Evolutionary conservation across 495 filamentous ascomycete species (phyloP), one percentile per base, ranked within the genome.

Genomic region (Aspergillus panamensis): DNA sequence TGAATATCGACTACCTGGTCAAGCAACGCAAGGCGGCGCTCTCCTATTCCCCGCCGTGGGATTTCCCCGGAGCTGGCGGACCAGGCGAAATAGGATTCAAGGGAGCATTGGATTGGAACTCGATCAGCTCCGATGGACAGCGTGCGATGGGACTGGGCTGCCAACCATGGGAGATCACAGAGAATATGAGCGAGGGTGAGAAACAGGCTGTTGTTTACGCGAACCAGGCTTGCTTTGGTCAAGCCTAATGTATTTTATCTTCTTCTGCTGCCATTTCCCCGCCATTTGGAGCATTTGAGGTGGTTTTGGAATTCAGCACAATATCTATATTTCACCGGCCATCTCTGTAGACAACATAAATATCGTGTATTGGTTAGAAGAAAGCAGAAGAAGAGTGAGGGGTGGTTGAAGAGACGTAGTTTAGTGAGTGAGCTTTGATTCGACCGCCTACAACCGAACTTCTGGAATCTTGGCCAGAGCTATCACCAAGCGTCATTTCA

Each of bases 1-100:
- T 76, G 52, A 96, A 91, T 69, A 82, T 85, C 0, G 66, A 79
- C 20, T 92, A 91, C 67, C 73, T 94, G 5, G 70, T 72, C 1
- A 80, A 84, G 17, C 91, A 95, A 68, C 80, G 85, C 25, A 77
- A 84, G 43, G 80, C 84, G 33, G 74, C 75, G 8, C 63, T 72
- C 9, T 37, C 53, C 14, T 75, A 76, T 59, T 78, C 75, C 12
- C 74, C 75, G 12, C 69, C 79, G 67, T 65, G 87, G 87, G 42
- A 83, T 88, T 62, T 73, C 91, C 64, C 77, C 82, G 48, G 91
- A 81, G 59, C 69, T 85, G 66, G 62, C 85, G 32, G 78, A 63
- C 37, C 72, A 78, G 49, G 80, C 73, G 67, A 79, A 62, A 39
- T 37, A 3, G 75, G 74, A 2, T 78, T 76, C 58, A 54, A 73